Evolutionary conservation across 768 basidiomycete species (phyloP).

Genomic region (Mycena indigotica): DNA sequence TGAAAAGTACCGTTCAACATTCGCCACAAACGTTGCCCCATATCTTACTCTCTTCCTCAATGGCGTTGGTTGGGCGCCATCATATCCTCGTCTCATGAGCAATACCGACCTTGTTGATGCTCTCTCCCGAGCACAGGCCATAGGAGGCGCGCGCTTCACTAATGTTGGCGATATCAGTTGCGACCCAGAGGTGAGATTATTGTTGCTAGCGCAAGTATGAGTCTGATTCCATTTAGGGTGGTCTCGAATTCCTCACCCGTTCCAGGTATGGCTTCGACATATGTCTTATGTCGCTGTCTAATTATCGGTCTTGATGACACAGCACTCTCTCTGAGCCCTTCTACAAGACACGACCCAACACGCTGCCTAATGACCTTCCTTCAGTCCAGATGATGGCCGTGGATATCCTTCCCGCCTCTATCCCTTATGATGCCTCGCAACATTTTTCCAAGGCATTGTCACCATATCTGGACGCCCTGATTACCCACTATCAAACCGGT

Average conservation of each 20-base stretch:
- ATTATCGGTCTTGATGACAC: slow-evolving; percentile 74
- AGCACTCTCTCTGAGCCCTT: slow-evolving; percentile 81
- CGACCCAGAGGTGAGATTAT: slow-evolving; percentile 64
- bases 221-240: neutral
- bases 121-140: slow-evolving; percentile 47
- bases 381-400: slow-evolving; percentile 82
- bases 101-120: slow-evolving; percentile 59
- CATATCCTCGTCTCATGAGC: slow-evolving; percentile 79
- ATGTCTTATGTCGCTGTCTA: slow-evolving; percentile 73
- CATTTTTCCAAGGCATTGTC: slow-evolving; percentile 70
- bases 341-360: slow-evolving; percentile 51
- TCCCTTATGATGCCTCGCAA: slow-evolving; percentile 79
- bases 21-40: slow-evolving; percentile 78
- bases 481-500: slow-evolving; percentile 42
- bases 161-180: slow-evolving; percentile 89
- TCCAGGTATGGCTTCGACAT: neutral
- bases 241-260: neutral
- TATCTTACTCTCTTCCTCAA: slow-evolving; percentile 85
- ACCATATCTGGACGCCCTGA: slow-evolving; percentile 67
- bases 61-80: slow-evolving; percentile 81
- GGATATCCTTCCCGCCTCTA: slow-evolving; percentile 85
- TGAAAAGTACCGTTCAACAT: slow-evolving; percentile 62
- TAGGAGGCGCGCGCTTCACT: slow-evolving; percentile 60
- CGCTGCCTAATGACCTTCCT: slow-evolving; percentile 48
- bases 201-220: neutral